Evolutionary conservation across 306 rosid species (phyloP), one percentile per base, ranked within the genome.

Genomic region (Dryas drummondii): DNA sequence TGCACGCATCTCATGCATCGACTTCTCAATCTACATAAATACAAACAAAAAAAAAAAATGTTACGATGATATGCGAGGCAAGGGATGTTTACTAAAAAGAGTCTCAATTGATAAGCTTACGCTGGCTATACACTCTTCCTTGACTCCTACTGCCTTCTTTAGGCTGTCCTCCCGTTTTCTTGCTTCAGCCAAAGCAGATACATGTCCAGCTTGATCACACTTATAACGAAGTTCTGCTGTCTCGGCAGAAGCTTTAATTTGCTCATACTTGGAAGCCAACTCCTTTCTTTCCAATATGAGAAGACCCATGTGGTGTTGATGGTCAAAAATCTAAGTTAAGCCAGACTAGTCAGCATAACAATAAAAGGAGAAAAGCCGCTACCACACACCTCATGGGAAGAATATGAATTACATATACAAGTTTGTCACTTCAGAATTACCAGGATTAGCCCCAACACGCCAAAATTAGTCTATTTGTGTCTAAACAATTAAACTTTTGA

Each of bases 241-340:
- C 58, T 96, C 97, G 27, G 84, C 74, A 72, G 84, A 76, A 75
- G 82, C 82, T 83, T 89, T 89, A 17, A 82, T 71, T 57, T 90
- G 84, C 64, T 92, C 99, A 82, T 76, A 87, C 71, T 89, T 86
- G 70, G 87, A 83, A 66, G 76, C 63, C 85, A 86, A 77, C 68
- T 89, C 96, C 75, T 85, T 92, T 76, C 72, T 96, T 89, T 90
- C 99, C 87, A 96, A 62, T 78, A 96, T 78, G 80, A 96, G 86
- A 84, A 96, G 96, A 66, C 99, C 99, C 99, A 96, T 96, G 79
- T 96, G 96, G 76, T 92, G 93, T 78, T 92, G 98, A 82, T 86
- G 99, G 67, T 96, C 91, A 42, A 85, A 86, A 73, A 96, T 80
- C 99, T 96, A 76, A 70, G 79, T 19, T 79, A 73, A 68, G 70